Evolutionary conservation across 768 basidiomycete species (phyloP).

Genomic region (Dacryopinax primogenitus): DNA sequence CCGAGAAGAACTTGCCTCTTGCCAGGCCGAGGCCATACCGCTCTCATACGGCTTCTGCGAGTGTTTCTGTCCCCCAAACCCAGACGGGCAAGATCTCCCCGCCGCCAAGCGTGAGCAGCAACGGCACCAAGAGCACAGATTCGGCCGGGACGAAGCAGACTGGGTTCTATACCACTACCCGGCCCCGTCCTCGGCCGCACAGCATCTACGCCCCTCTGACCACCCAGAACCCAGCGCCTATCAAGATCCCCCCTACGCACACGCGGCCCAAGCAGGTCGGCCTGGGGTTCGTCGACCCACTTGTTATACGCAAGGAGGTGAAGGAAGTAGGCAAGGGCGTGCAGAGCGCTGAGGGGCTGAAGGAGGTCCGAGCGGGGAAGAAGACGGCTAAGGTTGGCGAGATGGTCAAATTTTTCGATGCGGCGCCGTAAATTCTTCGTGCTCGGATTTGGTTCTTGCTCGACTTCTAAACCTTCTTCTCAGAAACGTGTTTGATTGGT

Average conservation of each 20-base stretch:
- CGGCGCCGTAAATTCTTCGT: neutral
- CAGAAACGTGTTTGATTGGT: neutral
- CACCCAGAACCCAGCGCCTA: slow-evolving; percentile 1
- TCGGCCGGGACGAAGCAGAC: neutral
- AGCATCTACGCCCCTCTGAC: neutral
- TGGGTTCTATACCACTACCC: neutral
- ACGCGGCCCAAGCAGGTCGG: slow-evolving; percentile 5
- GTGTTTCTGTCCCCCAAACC: neutral
- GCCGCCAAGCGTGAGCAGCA: neutral
- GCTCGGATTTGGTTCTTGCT: neutral
- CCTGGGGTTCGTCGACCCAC: slow-evolving; percentile 1
- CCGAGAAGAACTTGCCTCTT: slow-evolving; percentile 5
- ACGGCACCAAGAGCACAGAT: neutral
- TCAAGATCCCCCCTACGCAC: slow-evolving; percentile 7
- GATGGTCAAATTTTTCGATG: slow-evolving; percentile 1
- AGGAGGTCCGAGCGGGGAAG: slow-evolving; percentile 1
- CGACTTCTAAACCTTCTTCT: neutral
- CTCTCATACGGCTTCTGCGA: neutral
- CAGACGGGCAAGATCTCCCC: neutral
- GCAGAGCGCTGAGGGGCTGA: neutral
- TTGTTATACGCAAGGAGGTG: neutral
- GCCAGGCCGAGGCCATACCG: neutral
- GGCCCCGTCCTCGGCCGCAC: slow-evolving; percentile 1
- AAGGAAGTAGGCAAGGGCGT: neutral
- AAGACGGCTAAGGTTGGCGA: slow-evolving; percentile 6